Base-by-base conservation (phyloP, 2,329 filamentous ascomycete genomes). In the Didymella lethalis region DNA sequence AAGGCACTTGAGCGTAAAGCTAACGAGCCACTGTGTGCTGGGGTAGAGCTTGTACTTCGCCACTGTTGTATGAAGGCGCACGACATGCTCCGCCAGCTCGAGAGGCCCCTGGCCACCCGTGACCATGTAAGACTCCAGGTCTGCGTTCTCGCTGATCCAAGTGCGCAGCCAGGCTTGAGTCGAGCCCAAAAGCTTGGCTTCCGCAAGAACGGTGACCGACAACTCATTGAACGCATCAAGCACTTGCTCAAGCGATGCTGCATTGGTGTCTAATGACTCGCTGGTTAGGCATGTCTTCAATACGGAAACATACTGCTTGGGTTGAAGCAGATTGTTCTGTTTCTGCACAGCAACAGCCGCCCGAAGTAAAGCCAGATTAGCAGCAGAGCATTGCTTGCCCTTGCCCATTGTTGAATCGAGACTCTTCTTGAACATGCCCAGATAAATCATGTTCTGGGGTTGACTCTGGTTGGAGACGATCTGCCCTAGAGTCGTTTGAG, bases 391-490 rank as follows among this genome's bases (percentile, higher is more conserved):
- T 46, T 65, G 65, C 7, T 60, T 57, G 5, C 62, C 51, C 20
- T 69, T 70, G 41, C 71, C 69, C 18, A 58, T 52, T 0, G 64
- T 48, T 4, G 60, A 61, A 16, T 62, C 54, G 8, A 75, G 56
- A 47, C 67, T 70, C 7, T 54, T 60, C 8, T 64, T 59, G 50
- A 69, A 74, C 14, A 61, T 64, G n/a, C 68, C 69, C 8, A 76
- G 64, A 44, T 72, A 76, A 3, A 61, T 60, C 41, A 71, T 68
- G 52, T 74, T 76, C 48, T 74, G 73, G 14, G 68, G 40, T 53
- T 77, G 75, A 31, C 65, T 66, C 48, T 76, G 73, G 12, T 76
- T 76, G 14, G 68, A 64, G 7, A 75, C 62, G 16, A 76, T 66
- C n/a, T 76, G 71, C 6, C 51, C 47, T 4, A 77, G 65, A 5